phyloP scores from a whole-genome alignment of 805 yeast genomes.

The Soucietia sequanensis region DNA sequence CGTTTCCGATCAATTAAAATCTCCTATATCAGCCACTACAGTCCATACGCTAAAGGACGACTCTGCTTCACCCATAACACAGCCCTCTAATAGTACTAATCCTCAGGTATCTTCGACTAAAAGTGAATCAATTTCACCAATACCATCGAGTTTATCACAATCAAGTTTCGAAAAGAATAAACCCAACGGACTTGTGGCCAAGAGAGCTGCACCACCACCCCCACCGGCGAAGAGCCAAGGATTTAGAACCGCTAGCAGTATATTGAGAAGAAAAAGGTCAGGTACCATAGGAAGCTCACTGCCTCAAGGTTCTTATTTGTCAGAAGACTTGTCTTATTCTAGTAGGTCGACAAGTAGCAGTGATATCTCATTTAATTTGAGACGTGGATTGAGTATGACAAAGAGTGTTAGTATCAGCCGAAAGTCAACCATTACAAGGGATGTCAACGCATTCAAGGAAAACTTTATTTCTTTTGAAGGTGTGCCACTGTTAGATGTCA shows the following conservation, averaged over 20 bases:
- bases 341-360: constrained; percentile 11
- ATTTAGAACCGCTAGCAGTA: constrained; percentile 1
- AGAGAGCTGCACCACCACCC: constrained; percentile 71
- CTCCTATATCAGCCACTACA: constrained; percentile 38
- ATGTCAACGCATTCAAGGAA: constrained; percentile 59
- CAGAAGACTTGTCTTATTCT: constrained; percentile 10
- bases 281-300: constrained; percentile 1
- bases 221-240: constrained; percentile 32
- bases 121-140: neutral
- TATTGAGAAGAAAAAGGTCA: constrained; percentile 5
- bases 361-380: constrained; percentile 7
- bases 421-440: constrained; percentile 9
- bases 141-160: neutral
- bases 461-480: constrained; percentile 72
- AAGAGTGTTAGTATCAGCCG: constrained; percentile 9
- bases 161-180: no score
- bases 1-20: constrained; percentile 22
- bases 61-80: neutral
- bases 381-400: constrained; percentile 6
- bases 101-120: neutral
- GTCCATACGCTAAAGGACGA: constrained; percentile 26
- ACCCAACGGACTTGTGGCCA: no score
- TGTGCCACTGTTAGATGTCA: constrained; percentile 47
- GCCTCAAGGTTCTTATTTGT: constrained; percentile 7
- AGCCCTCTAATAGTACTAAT: neutral